Conservation (phyloP, 768 basidiomycete species). For the Tricholomella constricta region DNA sequence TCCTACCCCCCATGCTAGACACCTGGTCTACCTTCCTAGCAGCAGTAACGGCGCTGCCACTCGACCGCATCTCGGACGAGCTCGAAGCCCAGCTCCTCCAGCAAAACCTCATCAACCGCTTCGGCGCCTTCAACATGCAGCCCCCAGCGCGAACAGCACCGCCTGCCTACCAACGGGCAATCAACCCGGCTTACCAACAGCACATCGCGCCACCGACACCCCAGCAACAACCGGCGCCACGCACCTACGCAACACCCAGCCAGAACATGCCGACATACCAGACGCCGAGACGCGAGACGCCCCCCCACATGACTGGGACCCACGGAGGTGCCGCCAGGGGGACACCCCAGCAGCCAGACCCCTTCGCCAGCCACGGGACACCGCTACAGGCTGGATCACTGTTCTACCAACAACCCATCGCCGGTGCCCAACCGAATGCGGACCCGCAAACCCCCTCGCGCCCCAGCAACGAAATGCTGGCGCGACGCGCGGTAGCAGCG, state of each 20-base stretch:
- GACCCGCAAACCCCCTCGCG: background rate
- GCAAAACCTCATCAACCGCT: background rate
- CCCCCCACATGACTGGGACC: background rate
- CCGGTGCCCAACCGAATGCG: background rate
- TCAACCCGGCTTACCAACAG: background rate
- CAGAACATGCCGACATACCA: too few relatives aligned
- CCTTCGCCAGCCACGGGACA: background rate
- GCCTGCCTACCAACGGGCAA: background rate
- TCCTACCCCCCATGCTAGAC: background rate
- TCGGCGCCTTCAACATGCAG: background rate
- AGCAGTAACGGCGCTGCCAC: background rate
- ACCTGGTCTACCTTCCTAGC: background rate
- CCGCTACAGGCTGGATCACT: background rate
- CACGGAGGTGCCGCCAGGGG: too few relatives aligned
- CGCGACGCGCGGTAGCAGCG: background rate
- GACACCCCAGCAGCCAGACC: background rate
- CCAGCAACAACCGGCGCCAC: background rate
- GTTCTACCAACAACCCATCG: background rate
- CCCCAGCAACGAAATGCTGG: background rate
- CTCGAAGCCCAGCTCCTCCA: background rate
- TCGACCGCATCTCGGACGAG: background rate
- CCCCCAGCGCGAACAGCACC: background rate
- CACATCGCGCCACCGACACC: background rate
- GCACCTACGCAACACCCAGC: background rate
- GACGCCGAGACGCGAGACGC: too few relatives aligned